Evolutionary conservation across 148 eudicot genomes (phyloP), one percentile per base, ranked within the genome.

Genomic region (Hydrangea macrophylla): DNA sequence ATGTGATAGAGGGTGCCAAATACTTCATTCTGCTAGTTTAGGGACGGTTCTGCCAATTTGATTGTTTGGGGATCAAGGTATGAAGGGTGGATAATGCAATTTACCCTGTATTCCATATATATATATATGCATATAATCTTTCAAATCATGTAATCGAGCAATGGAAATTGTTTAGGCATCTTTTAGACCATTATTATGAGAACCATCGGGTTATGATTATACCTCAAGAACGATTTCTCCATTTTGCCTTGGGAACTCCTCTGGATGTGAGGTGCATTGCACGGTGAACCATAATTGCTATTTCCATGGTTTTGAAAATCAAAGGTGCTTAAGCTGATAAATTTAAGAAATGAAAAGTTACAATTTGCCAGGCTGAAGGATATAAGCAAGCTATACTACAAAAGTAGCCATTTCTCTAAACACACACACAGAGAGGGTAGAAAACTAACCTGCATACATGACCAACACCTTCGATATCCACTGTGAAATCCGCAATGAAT

Each of bases 151-250:
- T n/a, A n/a, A n/a, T n/a, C n/a, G n/a, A n/a, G n/a, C n/a, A n/a
- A n/a, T n/a, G n/a, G n/a, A n/a, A 15, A 7, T 36, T 27, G 50
- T 61, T 45, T 30, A 61, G 8, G 12, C 20, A 23, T 0, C 2
- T 24, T 7, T 7, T 22, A 1, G 27, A 64, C 50, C n/a, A 32
- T 12, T 39, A 31, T 32, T 32, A 5, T 0, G 24, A 20, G 58
- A 37, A 56, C 13, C 40, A 15, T 4, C 26, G 24, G 5, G 59
- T 48, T 24, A 23, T 13, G 7, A 58, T 42, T 59, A 24, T 82
- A 81, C 98, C 98, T 90, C 78, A 88, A 73, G 83, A 94, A 86
- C 25, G 98, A 94, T 72, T 94, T 94, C 79, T 94, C 98, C 98
- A 94, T 79, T 82, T 94, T 94, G 28, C 98, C 98, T 69, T 94